Evolutionary conservation across 2,329 filamentous ascomycete genomes (phyloP).

Genomic region (Lachnellula arida): DNA sequence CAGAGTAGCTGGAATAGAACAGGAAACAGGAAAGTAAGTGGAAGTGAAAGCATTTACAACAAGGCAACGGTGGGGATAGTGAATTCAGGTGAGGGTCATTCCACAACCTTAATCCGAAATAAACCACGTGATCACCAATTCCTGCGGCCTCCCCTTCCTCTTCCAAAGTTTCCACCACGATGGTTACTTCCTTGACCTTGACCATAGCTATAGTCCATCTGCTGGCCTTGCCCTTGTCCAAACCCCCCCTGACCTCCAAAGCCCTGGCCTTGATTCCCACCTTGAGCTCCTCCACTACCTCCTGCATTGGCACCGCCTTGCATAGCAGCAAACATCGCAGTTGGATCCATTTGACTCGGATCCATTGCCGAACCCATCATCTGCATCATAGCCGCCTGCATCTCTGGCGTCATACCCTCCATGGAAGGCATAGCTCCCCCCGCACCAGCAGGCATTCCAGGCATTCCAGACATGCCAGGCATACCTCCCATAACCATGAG

Average conservation of each 20-base stretch:
- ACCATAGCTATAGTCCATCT: constrained; percentile 29
- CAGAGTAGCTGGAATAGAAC: too few species aligned
- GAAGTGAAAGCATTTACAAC: too few species aligned
- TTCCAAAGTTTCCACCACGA: constrained; percentile 28
- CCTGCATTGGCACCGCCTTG: constrained; percentile 40
- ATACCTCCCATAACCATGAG: constrained; percentile 61
- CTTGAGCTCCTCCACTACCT: constrained; percentile 46
- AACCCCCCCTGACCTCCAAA: constrained; percentile 50
- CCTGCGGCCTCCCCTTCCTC: constrained; percentile 28
- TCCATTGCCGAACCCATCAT: constrained; percentile 64
- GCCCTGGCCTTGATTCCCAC: constrained; percentile 39
- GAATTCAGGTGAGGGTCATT: too few species aligned
- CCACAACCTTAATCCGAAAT: constrained; percentile 6
- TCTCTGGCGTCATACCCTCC: constrained; percentile 60
- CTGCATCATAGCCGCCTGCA: constrained; percentile 68
- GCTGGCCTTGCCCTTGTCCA: constrained; percentile 31
- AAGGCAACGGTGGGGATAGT: too few species aligned
- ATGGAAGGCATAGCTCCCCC: constrained; percentile 47
- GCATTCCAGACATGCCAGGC: constrained; percentile 38
- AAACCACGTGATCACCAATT: constrained; percentile 15
- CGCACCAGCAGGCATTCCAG: constrained; percentile 33
- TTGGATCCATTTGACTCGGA: constrained; percentile 61
- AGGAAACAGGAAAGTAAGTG: too few species aligned
- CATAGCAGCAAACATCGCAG: constrained; percentile 56
- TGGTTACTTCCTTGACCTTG: constrained; percentile 17